Evolutionary conservation across 2,329 filamentous ascomycete species (phyloP), one percentile per base, ranked within the genome.

Genomic region (Macrophomina tecta): DNA sequence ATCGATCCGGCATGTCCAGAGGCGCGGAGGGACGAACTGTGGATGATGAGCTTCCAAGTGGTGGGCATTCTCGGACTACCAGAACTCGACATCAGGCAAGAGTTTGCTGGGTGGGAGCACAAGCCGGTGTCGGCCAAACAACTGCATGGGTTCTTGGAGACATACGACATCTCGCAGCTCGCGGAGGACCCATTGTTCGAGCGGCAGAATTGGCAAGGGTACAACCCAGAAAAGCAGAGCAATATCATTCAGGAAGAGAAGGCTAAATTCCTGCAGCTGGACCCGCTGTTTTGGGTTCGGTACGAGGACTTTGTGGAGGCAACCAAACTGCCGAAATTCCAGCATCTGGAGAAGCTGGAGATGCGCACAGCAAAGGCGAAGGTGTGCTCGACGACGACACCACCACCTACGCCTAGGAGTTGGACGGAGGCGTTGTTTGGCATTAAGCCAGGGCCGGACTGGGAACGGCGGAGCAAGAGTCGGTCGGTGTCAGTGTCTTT

Each of bases 61-160:
- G 77, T 77, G 1, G 79, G 79, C 49, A 77, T 80, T 49, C 78
- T 80, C 8, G 78, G 78, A 9, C 73, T 80, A 6, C 73, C 77
- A 5, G 77, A 80, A 62, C 77, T 78, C 8, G 78, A 80, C 62
- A 72, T 80, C 11, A 71, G 74, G 23, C 70, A 70, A 18, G 72
- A 78, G n/a, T 70, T 70, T 40, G 64, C 67, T 11, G 49, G 38
- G 6, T 80, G 78, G 78, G 69, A 75, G 12, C 77, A 74, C 48
- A 75, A 76, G 42, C 70, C 72, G 2, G 77, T 80, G 18, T 77
- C 72, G 7, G 66, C 66, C 23, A 70, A 74, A 61, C 78, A 80
- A 32, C 74, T 77, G 45, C 72, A 79, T 40, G 70, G 72, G 7
- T 75, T 80, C 56, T 71, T 80, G 18, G 73, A 75, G 18, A 72